These are phyloP conservation scores for Pleurotus tuber-regium DNA, from an alignment of 768 basidiomycete genomes.

Conservation along the genomic window DNA sequence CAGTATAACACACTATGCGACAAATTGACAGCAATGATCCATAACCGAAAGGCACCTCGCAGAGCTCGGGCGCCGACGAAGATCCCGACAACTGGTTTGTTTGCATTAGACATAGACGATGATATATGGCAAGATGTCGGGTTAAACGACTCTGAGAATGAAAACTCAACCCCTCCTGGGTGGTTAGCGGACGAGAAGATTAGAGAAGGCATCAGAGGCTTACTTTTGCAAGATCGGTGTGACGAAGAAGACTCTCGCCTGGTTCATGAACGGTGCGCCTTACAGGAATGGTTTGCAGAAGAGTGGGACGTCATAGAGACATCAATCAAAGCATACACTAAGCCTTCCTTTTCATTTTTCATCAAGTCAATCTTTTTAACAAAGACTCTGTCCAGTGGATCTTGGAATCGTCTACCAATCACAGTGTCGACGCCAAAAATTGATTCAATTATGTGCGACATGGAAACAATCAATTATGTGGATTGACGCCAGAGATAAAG, in stretches of 20 bases:
- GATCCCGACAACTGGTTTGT: slow-evolving; percentile 23
- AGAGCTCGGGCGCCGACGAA: slow-evolving; percentile 19
- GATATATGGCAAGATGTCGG: too few species aligned
- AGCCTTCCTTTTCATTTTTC: not conserved
- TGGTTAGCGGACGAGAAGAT: slow-evolving; percentile 23
- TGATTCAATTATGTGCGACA: not conserved
- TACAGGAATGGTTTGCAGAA: slow-evolving; percentile 25
- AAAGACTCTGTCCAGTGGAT: not conserved
- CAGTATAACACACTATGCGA: slow-evolving; percentile 31
- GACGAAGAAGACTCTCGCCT: slow-evolving; percentile 25
- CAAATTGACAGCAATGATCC: too few species aligned
- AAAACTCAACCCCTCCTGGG: too few species aligned
- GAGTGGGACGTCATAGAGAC: slow-evolving; percentile 20
- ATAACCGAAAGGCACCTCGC: too few species aligned
- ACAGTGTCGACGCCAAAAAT: not conserved
- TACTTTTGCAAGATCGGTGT: slow-evolving; percentile 25
- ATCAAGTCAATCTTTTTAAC: too few species aligned
- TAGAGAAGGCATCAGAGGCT: slow-evolving; percentile 24
- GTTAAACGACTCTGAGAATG: slow-evolving; percentile 30
- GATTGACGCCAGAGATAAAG: not conserved
- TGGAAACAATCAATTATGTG: not conserved
- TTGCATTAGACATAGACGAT: slow-evolving; percentile 33
- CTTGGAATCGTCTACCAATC: not conserved
- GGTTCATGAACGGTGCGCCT: slow-evolving; percentile 11
- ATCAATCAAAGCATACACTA: not conserved